Percentiles rank a stretch among this genome's conserved stretches.
Evolutionary conservation across 768 basidiomycete genomes (phyloP).

Genomic region (Termitomyces sp.): DNA sequence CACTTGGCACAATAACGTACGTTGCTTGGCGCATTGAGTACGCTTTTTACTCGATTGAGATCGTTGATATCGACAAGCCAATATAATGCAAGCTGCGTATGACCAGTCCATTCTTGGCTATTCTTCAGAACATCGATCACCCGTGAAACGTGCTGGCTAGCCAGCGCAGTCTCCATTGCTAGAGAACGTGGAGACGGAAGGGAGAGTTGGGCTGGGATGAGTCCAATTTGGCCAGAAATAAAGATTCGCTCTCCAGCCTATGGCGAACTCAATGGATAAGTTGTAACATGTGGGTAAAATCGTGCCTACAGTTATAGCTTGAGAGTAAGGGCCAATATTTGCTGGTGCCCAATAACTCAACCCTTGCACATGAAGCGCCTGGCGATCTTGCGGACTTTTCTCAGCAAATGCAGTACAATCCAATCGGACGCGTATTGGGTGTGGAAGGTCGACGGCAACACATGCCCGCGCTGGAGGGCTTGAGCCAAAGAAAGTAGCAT

Average conservation of each 20-base stretch:
- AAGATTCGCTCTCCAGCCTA: slow-evolving; percentile 77
- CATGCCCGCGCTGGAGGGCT: slow-evolving; percentile 96
- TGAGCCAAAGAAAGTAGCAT: slow-evolving; percentile 77
- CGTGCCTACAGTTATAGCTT: slow-evolving; percentile 71
- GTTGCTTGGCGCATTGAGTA: slow-evolving; percentile 22
- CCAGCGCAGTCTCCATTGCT: slow-evolving; percentile 63
- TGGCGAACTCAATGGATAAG: background rate
- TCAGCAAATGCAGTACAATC: slow-evolving; percentile 78
- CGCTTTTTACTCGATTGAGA: slow-evolving; percentile 34
- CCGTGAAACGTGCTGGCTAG: slow-evolving; percentile 74
- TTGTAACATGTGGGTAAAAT: background rate
- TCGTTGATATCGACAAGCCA: slow-evolving; percentile 54
- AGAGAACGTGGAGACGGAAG: slow-evolving; percentile 60
- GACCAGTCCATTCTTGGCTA: slow-evolving; percentile 57
- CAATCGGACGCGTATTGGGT: slow-evolving; percentile 51
- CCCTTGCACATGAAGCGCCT: slow-evolving; percentile 89
- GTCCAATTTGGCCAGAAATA: slow-evolving; percentile 92
- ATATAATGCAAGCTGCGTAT: slow-evolving; percentile 60
- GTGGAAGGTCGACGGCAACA: slow-evolving; percentile 71
- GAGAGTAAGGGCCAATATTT: slow-evolving; percentile 98
- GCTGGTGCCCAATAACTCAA: slow-evolving; percentile 99
- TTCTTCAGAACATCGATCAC: slow-evolving; percentile 56
- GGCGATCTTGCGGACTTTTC: slow-evolving; percentile 37
- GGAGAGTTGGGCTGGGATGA: slow-evolving; percentile 69
- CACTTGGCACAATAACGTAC: slow-evolving; percentile 11